phyloP scores from a whole-genome alignment of 1,284 basidiomycete species.

The Irpex lacteus region DNA sequence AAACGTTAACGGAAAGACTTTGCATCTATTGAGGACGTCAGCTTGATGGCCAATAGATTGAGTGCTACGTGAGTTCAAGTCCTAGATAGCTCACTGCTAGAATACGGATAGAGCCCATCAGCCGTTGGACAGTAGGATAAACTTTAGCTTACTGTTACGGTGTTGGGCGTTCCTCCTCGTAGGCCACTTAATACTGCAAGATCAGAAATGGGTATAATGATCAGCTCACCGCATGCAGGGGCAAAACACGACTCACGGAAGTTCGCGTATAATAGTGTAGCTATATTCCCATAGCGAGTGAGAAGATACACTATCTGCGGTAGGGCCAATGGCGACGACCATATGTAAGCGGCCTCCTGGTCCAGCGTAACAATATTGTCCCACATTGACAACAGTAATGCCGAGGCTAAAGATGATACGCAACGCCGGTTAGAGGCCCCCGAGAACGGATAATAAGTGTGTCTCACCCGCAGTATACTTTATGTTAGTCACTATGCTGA shows the following conservation, averaged over 20 bases:
- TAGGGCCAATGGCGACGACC: neutral
- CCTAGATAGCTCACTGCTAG: neutral
- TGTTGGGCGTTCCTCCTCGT: neutral
- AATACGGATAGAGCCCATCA: neutral
- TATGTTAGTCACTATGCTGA: no score
- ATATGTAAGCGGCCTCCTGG: neutral
- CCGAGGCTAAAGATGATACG: no score
- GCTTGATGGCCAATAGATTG: neutral
- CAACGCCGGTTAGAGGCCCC: no score
- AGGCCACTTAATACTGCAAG: neutral
- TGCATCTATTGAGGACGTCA: neutral
- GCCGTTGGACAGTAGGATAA: neutral
- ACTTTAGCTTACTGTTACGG: neutral
- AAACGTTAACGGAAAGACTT: neutral
- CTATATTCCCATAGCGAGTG: neutral
- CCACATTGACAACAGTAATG: neutral
- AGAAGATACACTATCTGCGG: neutral
- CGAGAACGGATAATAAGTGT: no score
- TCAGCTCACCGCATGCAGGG: no score
- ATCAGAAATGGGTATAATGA: neutral
- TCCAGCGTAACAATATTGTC: neutral
- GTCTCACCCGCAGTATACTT: no score
- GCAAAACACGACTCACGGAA: no score
- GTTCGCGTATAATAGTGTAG: neutral
- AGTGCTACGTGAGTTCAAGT: neutral